phyloP scores from a whole-genome alignment of 805 yeast species.

The Schwanniomyces sp. region DNA sequence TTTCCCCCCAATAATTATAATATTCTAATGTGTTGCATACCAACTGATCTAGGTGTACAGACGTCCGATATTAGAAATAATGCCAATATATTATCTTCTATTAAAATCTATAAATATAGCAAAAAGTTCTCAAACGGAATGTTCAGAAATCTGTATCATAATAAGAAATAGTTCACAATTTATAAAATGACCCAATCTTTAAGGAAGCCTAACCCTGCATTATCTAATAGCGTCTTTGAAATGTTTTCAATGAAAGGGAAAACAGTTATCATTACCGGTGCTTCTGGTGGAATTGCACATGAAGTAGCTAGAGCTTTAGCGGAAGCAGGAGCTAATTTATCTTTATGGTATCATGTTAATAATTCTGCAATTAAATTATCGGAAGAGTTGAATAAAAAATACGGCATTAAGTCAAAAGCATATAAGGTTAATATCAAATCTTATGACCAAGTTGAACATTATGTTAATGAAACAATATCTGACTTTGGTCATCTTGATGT shows the following conservation, averaged over 20 bases:
- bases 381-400: constrained; percentile 15
- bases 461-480: constrained; percentile 14
- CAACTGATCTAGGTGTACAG: background rate
- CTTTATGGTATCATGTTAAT: constrained; percentile 1
- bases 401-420: constrained; percentile 25
- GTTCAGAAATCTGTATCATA: too few relatives aligned
- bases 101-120: too few relatives aligned
- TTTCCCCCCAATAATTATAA: too few relatives aligned
- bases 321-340: constrained; percentile 24
- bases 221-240: constrained; percentile 3
- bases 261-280: constrained; percentile 30
- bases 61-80: background rate
- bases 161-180: background rate
- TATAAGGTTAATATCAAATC: constrained; percentile 25
- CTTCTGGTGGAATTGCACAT: constrained; percentile 30
- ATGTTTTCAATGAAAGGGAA: constrained; percentile 18
- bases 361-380: background rate
- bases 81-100: too few relatives aligned
- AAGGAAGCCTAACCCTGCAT: constrained; percentile 2
- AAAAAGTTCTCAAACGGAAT: too few relatives aligned
- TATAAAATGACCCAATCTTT: constrained; percentile 1
- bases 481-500: constrained; percentile 32
- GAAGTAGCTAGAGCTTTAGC: constrained; percentile 28
- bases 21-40: too few relatives aligned
- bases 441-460: constrained; percentile 20